Percentiles rank a stretch among this genome's conserved stretches.
phyloP scores from a whole-genome alignment of 2,329 filamentous ascomycete species.

The Pseudocercospora fijiensis region DNA sequence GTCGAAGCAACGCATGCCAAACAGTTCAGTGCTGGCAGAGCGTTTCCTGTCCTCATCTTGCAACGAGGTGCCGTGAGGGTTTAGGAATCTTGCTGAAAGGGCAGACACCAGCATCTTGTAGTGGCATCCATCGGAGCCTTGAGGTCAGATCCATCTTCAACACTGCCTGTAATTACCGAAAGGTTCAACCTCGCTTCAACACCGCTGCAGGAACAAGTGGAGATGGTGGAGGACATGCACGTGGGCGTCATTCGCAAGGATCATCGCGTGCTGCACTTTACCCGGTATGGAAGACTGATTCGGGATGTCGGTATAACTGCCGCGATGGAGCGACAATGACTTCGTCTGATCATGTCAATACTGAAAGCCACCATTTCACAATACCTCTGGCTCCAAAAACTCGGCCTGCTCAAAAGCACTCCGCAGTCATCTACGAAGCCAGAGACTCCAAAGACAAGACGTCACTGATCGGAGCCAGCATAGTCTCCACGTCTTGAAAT shows the following conservation, averaged over 20 bases:
- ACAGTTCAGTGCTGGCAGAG: constrained; percentile 15
- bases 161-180: constrained; percentile 8
- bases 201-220: constrained; percentile 17
- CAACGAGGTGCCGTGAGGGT: not conserved
- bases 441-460: not conserved
- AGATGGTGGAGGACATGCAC: constrained; percentile 6
- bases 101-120: not conserved
- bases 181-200: constrained; percentile 15
- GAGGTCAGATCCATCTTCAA: constrained; percentile 4
- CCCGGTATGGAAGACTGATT: not conserved
- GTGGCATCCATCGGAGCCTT: not conserved
- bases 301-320: not conserved
- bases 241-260: constrained; percentile 7
- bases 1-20: constrained; percentile 19
- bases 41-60: constrained; percentile 8
- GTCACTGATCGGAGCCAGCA: not conserved
- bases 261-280: constrained; percentile 9
- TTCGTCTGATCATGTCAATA: not conserved
- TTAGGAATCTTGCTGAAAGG: not conserved
- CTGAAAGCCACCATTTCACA: too few relatives aligned
- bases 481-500: constrained; percentile 12
- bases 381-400: not conserved
- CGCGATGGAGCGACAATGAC: not conserved
- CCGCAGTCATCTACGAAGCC: not conserved
- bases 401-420: not conserved